phyloP scores from a whole-genome alignment of 2,329 filamentous ascomycete genomes.

The Trichoderma sp. region DNA sequence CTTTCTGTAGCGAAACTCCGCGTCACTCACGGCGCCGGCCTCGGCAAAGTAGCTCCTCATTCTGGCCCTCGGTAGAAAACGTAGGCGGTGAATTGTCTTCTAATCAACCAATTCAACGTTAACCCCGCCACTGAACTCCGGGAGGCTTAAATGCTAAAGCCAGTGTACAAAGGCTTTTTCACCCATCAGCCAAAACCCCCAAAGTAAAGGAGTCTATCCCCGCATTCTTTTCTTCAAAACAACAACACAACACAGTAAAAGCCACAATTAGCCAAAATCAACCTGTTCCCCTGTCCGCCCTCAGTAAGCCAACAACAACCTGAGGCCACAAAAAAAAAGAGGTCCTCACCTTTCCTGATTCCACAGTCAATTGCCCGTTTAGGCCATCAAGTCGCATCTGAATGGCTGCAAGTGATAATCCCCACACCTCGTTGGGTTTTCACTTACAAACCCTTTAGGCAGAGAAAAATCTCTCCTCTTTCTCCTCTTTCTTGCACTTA shows the following conservation, averaged over 20 bases:
- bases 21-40: background rate
- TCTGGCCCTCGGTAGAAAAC: background rate
- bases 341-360: background rate
- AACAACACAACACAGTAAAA: background rate
- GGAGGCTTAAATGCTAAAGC: background rate
- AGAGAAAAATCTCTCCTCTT: background rate
- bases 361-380: slow-evolving; percentile 15
- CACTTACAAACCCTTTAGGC: background rate
- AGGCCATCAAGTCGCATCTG: slow-evolving; percentile 20
- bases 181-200: background rate
- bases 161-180: background rate
- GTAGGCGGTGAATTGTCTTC: background rate
- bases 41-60: background rate
- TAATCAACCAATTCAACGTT: background rate
- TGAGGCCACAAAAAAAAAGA: background rate
- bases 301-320: background rate
- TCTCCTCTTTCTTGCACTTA: background rate
- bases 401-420: slow-evolving; percentile 6
- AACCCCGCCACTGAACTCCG: background rate
- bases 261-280: background rate
- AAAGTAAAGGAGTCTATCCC: background rate
- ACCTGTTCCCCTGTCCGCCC: background rate
- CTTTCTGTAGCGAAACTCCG: background rate
- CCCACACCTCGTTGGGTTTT: slow-evolving; percentile 3
- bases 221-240: background rate